Evolutionary conservation across 139 green algal genomes (phyloP).

Genomic region (Eudorina sp.): DNA sequence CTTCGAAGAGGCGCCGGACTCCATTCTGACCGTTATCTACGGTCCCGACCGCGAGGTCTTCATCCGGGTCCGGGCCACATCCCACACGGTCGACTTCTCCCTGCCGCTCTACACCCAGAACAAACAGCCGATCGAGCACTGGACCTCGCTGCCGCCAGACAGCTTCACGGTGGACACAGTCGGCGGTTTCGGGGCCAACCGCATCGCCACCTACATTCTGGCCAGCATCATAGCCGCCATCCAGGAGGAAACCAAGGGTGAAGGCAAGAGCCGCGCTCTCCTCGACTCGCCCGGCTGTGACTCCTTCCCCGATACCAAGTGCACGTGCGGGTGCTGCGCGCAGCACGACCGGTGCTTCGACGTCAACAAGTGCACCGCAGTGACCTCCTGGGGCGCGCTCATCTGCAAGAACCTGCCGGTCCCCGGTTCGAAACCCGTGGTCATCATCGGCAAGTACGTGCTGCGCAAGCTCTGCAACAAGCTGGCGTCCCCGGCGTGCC

Average conservation of each 20-base stretch:
- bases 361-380: background rate
- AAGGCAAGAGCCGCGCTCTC: background rate
- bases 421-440: background rate
- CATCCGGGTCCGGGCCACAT: background rate
- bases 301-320: slow-evolving; percentile 5
- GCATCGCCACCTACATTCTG: background rate
- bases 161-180: background rate
- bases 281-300: background rate
- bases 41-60: background rate
- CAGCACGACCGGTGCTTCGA: background rate
- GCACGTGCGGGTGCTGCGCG: slow-evolving; percentile 1
- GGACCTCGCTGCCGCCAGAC: background rate
- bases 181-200: background rate
- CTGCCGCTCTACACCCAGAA: background rate
- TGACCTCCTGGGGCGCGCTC: background rate
- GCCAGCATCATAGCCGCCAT: background rate
- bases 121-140: background rate
- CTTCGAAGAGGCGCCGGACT: background rate
- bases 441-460: background rate
- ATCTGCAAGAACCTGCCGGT: background rate
- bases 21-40: background rate
- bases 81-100: background rate
- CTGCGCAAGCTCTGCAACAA: background rate
- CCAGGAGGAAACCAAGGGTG: background rate
- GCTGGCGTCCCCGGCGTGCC: background rate